phyloP scores from a whole-genome alignment of 1,139 yeast genomes.

The Suhomyces atakaporum region DNA sequence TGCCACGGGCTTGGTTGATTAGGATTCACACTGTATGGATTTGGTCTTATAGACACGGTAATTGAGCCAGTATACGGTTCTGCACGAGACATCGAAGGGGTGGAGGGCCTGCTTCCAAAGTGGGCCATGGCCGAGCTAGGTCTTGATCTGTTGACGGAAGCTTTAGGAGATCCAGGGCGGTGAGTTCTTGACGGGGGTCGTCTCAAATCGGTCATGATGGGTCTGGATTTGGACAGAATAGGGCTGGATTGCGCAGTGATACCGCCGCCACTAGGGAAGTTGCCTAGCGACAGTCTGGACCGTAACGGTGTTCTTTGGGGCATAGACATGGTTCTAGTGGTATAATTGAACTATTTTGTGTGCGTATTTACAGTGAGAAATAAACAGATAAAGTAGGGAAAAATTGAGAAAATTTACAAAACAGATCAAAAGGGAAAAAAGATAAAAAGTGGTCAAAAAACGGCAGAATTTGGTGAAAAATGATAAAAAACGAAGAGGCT shows the following conservation, averaged over 20 bases:
- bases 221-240: conserved; percentile 9
- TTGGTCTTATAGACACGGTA: conserved; percentile 55
- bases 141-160: conserved; percentile 21
- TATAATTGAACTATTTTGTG: too few species aligned
- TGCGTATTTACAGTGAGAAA: conserved; percentile 8
- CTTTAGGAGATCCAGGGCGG: conserved; percentile 24
- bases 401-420: background rate
- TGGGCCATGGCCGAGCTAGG: conserved; percentile 44
- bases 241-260: conserved; percentile 12
- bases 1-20: conserved; percentile 43
- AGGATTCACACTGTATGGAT: conserved; percentile 41
- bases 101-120: conserved; percentile 35
- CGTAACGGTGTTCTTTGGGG: conserved; percentile 18
- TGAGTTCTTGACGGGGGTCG: conserved; percentile 26
- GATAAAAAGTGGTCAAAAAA: too few species aligned
- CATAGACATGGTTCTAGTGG: conserved; percentile 16
- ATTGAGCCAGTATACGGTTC: conserved; percentile 55
- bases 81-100: conserved; percentile 34
- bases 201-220: conserved; percentile 17
- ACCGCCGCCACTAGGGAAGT: conserved; percentile 4
- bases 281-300: conserved; percentile 18
- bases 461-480: too few species aligned
- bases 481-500: too few species aligned
- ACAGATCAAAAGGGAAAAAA: too few species aligned
- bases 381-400: conserved; percentile 13